Percentiles rank a stretch among this genome's conserved stretches.
These are phyloP conservation scores for Starmera quercuum DNA, from an alignment of 805 yeast species.

Conservation along the genomic window DNA sequence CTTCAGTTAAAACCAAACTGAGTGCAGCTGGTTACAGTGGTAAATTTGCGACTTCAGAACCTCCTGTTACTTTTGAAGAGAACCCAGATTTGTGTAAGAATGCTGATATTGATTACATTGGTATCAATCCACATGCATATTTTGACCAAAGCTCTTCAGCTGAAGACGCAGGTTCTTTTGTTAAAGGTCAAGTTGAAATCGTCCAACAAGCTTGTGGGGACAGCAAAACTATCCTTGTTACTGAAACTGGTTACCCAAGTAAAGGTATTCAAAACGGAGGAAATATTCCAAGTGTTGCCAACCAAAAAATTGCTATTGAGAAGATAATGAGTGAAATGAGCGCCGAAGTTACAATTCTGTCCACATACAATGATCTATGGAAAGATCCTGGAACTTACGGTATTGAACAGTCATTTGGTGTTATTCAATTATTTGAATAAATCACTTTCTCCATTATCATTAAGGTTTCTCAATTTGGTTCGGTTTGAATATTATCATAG, in stretches of 20 bases:
- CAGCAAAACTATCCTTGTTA: constrained; percentile 45
- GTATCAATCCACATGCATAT: constrained; percentile 82
- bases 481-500: too few relatives aligned
- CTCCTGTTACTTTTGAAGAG: constrained; percentile 64
- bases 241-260: constrained; percentile 90
- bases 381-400: constrained; percentile 76
- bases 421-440: constrained; percentile 24
- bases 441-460: too few relatives aligned
- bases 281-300: constrained; percentile 61
- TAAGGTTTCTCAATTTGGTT: too few relatives aligned
- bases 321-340: constrained; percentile 52
- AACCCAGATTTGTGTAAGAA: constrained; percentile 69
- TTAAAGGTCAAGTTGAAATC: constrained; percentile 50
- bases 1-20: constrained; percentile 52
- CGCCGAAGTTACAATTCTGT: constrained; percentile 59
- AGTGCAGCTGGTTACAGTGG: constrained; percentile 71
- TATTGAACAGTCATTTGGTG: constrained; percentile 85
- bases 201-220: constrained; percentile 49
- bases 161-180: constrained; percentile 60
- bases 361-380: constrained; percentile 85
- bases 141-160: constrained; percentile 63
- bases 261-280: constrained; percentile 63
- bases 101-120: constrained; percentile 73
- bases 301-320: constrained; percentile 65
- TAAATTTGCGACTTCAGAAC: constrained; percentile 76